Conservation (phyloP, 164 flowering plant species). For the Vitis rupestris region DNA sequence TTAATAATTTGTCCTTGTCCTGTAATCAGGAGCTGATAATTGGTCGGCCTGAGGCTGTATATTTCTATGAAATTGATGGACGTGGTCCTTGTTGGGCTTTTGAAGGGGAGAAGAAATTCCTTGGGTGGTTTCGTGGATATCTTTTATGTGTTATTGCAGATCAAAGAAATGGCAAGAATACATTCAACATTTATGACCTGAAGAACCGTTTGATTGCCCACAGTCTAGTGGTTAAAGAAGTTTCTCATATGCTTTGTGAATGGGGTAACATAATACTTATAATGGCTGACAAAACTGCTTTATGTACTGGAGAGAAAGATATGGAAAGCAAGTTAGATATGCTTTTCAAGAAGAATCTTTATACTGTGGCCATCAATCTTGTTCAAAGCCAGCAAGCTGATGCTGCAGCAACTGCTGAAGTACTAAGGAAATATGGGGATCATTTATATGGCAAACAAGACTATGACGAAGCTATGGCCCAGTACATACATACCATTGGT, state of each 20-base stretch:
- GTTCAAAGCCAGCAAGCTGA: conserved; percentile 98
- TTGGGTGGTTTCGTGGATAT: conserved; percentile 99
- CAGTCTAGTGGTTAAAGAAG: conserved; percentile 72
- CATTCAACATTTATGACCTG: conserved; percentile 90
- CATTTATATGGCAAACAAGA: conserved; percentile 93
- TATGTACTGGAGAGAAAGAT: conserved; percentile 90
- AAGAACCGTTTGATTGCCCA: conserved; percentile 93
- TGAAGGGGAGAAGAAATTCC: conserved; percentile 91
- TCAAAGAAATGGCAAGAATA: conserved; percentile 68
- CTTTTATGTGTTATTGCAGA: conserved; percentile 86
- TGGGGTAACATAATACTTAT: conserved; percentile 95
- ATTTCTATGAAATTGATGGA: conserved; percentile 96
- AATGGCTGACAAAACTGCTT: conserved; percentile 72
- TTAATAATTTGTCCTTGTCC: conserved; percentile 12
- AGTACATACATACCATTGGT: conserved; percentile 88
- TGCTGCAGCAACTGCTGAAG: conserved; percentile 98
- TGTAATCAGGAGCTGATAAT: conserved; percentile 71
- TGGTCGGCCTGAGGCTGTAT: conserved; percentile 96
- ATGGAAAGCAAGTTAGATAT: conserved; percentile 99
- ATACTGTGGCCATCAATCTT: conserved; percentile 93
- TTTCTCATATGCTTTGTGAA: conserved; percentile 92
- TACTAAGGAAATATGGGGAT: conserved; percentile 92
- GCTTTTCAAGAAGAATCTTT: conserved; percentile 96
- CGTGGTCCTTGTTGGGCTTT: conserved; percentile 99
- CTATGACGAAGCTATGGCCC: conserved; percentile 96